Percentiles rank a stretch among this genome's conserved stretches.
Evolutionary conservation across 2,329 filamentous ascomycete species (phyloP).

Genomic region (Shiraia sp.): DNA sequence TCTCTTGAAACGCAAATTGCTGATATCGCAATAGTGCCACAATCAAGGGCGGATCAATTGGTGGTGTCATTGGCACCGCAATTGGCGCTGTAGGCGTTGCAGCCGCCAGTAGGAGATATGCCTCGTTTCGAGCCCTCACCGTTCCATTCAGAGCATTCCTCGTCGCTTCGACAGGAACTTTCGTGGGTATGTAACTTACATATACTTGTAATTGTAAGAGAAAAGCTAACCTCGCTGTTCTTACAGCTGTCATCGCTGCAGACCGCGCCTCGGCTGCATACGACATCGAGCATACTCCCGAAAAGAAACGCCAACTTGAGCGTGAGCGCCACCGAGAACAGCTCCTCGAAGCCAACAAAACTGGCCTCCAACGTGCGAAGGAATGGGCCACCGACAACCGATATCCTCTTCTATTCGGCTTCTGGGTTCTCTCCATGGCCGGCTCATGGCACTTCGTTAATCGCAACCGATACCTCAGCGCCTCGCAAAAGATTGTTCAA

Average conservation of each 20-base stretch:
- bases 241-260: slow-evolving; percentile 73
- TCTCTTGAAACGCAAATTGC: not conserved
- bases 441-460: slow-evolving; percentile 75
- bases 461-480: slow-evolving; percentile 73
- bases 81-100: slow-evolving; percentile 70
- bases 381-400: slow-evolving; percentile 79
- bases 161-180: slow-evolving; percentile 78
- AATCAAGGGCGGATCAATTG: slow-evolving; percentile 76
- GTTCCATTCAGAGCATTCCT: slow-evolving; percentile 91
- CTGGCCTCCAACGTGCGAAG: slow-evolving; percentile 63
- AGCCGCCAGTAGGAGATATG: slow-evolving; percentile 71
- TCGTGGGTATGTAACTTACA: slow-evolving; percentile 62
- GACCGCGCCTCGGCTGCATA: slow-evolving; percentile 73
- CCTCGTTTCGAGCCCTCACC: slow-evolving; percentile 78
- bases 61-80: slow-evolving; percentile 69
- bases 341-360: slow-evolving; percentile 58
- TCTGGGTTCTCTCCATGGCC: slow-evolving; percentile 81
- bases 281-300: slow-evolving; percentile 70
- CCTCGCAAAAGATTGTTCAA: slow-evolving; percentile 87
- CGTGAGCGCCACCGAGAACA: slow-evolving; percentile 40
- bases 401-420: slow-evolving; percentile 81
- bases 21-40: slow-evolving; percentile 59
- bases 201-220: too few species aligned
- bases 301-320: slow-evolving; percentile 36
- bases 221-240: slow-evolving; percentile 14